Base-by-base conservation (phyloP, 2,329 filamentous ascomycete genomes). In the Cadophora gregata region DNA sequence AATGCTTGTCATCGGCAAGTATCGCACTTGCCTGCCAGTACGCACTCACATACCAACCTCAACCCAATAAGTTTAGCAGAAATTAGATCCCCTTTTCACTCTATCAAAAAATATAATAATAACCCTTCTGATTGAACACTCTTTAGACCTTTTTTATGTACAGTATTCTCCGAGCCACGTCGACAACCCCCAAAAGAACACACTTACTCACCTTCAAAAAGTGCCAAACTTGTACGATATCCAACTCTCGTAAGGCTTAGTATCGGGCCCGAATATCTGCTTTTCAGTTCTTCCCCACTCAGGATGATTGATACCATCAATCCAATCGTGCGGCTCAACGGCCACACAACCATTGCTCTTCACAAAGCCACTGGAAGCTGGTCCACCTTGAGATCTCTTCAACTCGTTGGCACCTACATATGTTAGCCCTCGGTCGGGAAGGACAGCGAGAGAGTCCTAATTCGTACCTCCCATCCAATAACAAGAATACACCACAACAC, bases 271-370 rank as follows among this genome's bases (percentile, higher is more conserved):
- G 71, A 80, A 88, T 69, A 90, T 80, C 75, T 90, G 87, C 79
- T 84, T 87, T 63, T 75, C 75, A 58, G 83, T 80, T 68, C 93
- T 87, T 69, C 87, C 87, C 94, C 94, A 97, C 78, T 93, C 86
- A 0, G 93, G 94, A 73, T 96, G 87, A 80, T 97, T 97, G 81
- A 97, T 96, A 38, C 86, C 93, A 76, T 97, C 93, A 75, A 97
- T 97, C 87, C 89, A 97, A 77, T 95, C 93, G 82, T 97, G 88
- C 10, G 95, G 92, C 81, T 97, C 94, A 78, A 97, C 86, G 64
- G 97, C 94, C 33, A 97, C 77, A 78, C 94, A 97, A 31, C 93
- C 93, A 75, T 93, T 93, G 81, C 93, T 77, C 64, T 87, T 83
- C 8, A 87, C 83, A 45, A 72, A 70, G 69, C 77, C 81, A 51